Percentiles rank a stretch among this genome's conserved stretches.
These are phyloP conservation scores for Epichloe elymi DNA, from an alignment of 2,329 filamentous ascomycete species.

Conservation along the genomic window DNA sequence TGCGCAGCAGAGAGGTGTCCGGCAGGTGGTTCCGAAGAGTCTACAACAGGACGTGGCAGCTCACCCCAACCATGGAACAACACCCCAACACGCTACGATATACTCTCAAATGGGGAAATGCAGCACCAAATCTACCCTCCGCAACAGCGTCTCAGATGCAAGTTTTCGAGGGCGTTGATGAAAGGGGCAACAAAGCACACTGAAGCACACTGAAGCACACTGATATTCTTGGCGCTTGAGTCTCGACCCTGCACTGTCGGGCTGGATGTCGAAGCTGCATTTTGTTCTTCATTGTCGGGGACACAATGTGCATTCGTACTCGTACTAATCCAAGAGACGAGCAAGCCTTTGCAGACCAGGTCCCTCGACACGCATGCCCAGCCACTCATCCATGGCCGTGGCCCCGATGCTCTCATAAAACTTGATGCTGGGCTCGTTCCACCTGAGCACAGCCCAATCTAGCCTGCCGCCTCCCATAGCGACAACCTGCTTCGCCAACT, in stretches of 20 bases:
- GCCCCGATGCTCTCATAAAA: constrained; percentile 72
- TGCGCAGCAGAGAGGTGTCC: constrained; percentile 20
- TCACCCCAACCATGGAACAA: constrained; percentile 28
- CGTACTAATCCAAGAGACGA: constrained; percentile 20
- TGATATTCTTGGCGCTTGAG: background rate
- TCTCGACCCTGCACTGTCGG: background rate
- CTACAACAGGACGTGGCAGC: constrained; percentile 32
- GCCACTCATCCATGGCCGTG: constrained; percentile 54
- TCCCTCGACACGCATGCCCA: constrained; percentile 61
- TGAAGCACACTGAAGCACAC: background rate
- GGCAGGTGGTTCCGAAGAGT: constrained; percentile 33
- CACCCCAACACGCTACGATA: constrained; percentile 18
- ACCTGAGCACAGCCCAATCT: constrained; percentile 86
- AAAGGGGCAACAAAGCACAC: constrained; percentile 11
- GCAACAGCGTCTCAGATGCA: constrained; percentile 22
- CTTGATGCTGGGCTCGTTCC: constrained; percentile 80
- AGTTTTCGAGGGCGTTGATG: constrained; percentile 36
- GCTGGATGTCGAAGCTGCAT: no score
- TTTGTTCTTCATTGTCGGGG: no score
- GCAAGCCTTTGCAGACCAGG: constrained; percentile 50
- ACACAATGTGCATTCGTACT: background rate
- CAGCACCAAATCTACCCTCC: constrained; percentile 13
- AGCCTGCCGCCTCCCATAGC: constrained; percentile 60
- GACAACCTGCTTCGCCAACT: constrained; percentile 67
- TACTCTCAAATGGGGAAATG: constrained; percentile 34